Evolutionary conservation across 2,329 filamentous ascomycete genomes (phyloP), one percentile per base, ranked within the genome.

Genomic region (Exutisphaerella laricina): DNA sequence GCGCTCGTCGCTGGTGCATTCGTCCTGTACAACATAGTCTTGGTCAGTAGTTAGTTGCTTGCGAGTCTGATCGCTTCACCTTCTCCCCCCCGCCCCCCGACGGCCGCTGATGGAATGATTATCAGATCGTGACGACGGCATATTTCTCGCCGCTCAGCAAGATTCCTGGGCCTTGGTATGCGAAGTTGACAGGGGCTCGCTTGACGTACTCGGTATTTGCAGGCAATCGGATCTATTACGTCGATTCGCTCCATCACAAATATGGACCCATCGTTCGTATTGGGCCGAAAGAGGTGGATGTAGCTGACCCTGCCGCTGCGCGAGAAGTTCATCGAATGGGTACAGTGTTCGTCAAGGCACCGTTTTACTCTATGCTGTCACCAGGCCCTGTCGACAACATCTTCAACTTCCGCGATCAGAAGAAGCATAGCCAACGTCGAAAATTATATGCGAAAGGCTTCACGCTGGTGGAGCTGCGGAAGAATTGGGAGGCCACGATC

Each of bases 361-460:
- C 48, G n/a, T 52, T 54, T 41, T 61, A 61, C 41, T 43, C 46
- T 7, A 47, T 50, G 16, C 36, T 58, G 20, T 50, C 42, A 21
- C 49, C 49, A 5, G 49, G 41, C 12, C 46, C 41, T 12, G 43
- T 43, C 8, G 46, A 42, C 4, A 32, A 49, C n/a, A 51, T 67
- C 6, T 68, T 69, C 34, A 58, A 60, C 12, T 60, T 63, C 55
- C 56, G 54, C 4, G 60, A 66, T 29, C 58, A 57, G 0, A 49
- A 57, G n/a, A 49, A 55, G 18, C 64, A 68, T 43, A 57, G 57
- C 14, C 51, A 51, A 2, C 50, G 61, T 28, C 50, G 66, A 8
- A 64, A 58, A 44, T 50, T 68, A 2, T 55, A 68, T 32, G 55
- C 60, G 0, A 52, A 57, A 9, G 50, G 56, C 4, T 66, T 66